These are phyloP conservation scores for Ceratocystis papillata DNA, from an alignment of 2,329 filamentous ascomycete species.

Conservation along the genomic window DNA sequence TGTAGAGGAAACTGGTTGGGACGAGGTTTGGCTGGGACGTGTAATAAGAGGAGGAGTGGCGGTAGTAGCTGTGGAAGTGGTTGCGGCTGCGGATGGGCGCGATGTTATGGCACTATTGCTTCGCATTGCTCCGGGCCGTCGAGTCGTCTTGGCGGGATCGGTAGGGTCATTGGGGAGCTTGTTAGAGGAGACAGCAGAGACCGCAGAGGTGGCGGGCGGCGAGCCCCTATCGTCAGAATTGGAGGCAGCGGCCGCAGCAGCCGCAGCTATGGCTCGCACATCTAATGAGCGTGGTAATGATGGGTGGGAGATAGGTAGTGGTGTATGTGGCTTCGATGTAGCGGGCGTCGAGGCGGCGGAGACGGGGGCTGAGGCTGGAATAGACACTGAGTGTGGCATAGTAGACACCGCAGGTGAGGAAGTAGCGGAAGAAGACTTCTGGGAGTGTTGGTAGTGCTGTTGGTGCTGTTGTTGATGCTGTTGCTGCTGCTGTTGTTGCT, in stretches of 20 bases:
- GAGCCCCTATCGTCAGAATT: conserved; percentile 27
- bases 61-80: background rate
- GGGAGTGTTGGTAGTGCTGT: conserved; percentile 40
- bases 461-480: conserved; percentile 24
- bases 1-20: conserved; percentile 9
- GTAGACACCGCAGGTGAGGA: conserved; percentile 29
- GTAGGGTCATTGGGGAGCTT: conserved; percentile 25
- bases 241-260: conserved; percentile 3
- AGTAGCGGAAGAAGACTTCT: conserved; percentile 39
- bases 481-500: background rate
- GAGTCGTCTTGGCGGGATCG: conserved; percentile 27
- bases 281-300: conserved; percentile 22
- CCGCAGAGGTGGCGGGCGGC: conserved; percentile 26
- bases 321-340: conserved; percentile 27
- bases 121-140: conserved; percentile 38
- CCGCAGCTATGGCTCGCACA: background rate
- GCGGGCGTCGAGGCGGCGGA: conserved; percentile 19
- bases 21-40: conserved; percentile 17
- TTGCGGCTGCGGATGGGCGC: conserved; percentile 28
- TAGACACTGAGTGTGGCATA: conserved; percentile 26
- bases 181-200: conserved; percentile 24
- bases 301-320: conserved; percentile 25
- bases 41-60: conserved; percentile 14
- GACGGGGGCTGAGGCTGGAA: conserved; percentile 21
- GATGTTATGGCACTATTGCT: conserved; percentile 44